phyloP scores from a whole-genome alignment of 768 basidiomycete genomes.

The Mycena chlorophos region DNA sequence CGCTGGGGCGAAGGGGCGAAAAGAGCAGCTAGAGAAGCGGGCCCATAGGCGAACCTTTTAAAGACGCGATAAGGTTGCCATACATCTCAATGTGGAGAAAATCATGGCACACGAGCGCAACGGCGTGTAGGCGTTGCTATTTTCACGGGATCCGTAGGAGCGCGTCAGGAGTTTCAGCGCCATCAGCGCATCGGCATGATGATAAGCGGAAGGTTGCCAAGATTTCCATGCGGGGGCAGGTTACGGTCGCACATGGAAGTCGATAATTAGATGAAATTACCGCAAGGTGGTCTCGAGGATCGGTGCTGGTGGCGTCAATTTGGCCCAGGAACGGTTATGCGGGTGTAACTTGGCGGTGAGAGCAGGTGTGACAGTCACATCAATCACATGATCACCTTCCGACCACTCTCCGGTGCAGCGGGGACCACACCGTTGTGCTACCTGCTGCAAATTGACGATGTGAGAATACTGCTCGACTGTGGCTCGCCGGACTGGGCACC shows the following conservation, averaged over 20 bases:
- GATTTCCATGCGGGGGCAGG: background rate
- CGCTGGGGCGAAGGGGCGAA: background rate
- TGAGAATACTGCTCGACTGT: conserved; percentile 90
- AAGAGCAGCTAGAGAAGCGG: background rate
- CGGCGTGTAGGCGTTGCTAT: background rate
- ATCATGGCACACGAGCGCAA: background rate
- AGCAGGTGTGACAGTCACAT: no score
- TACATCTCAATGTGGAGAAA: background rate
- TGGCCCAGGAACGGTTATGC: no score
- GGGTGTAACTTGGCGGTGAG: no score
- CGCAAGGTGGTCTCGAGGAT: no score
- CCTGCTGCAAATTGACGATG: conserved; percentile 91
- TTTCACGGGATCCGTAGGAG: background rate
- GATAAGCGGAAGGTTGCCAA: no score
- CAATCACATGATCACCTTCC: conserved; percentile 92
- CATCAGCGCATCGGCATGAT: background rate
- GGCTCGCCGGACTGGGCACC: conserved; percentile 87
- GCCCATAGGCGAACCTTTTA: background rate
- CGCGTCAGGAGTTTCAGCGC: background rate
- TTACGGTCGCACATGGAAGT: background rate
- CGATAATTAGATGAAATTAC: no score
- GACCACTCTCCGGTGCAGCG: conserved; percentile 84
- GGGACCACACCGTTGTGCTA: conserved; percentile 72
- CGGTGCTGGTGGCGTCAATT: no score
- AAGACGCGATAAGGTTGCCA: background rate